phyloP scores from a whole-genome alignment of 768 basidiomycete genomes.

The Russula abietina region DNA sequence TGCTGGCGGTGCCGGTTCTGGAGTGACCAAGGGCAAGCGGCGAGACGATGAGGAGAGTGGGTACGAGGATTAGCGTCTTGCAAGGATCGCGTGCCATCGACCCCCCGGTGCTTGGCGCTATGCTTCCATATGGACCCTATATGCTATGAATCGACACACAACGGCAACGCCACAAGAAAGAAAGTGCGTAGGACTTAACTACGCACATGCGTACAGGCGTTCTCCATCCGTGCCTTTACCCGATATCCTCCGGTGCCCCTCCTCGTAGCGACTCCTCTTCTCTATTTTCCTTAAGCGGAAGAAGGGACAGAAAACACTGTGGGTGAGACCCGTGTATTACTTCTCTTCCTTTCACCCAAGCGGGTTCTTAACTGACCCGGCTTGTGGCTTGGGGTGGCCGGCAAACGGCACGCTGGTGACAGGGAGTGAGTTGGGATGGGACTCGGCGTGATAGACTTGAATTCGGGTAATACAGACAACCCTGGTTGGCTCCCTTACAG shows the following conservation, averaged over 20 bases:
- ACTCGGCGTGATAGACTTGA: neutral
- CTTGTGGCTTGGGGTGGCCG: neutral
- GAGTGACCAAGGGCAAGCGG: slow-evolving; percentile 5
- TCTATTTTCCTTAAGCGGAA: neutral
- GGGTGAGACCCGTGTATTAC: neutral
- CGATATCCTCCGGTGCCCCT: neutral
- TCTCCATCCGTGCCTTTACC: neutral
- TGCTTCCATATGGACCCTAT: neutral
- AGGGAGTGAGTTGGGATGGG: slow-evolving; percentile 2
- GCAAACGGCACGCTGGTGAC: neutral
- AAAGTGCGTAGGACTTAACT: neutral
- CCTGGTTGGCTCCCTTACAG: neutral
- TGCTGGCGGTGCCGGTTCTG: neutral
- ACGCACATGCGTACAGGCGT: neutral
- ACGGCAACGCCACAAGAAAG: neutral
- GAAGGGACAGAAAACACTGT: neutral
- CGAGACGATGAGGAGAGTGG: slow-evolving; percentile 11
- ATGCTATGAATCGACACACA: slow-evolving; percentile 2
- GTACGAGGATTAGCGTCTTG: slow-evolving; percentile 8
- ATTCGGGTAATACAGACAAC: neutral
- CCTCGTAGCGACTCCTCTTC: neutral
- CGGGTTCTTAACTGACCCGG: no score
- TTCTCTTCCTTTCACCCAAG: neutral
- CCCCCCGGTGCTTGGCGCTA: neutral
- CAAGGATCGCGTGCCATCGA: neutral